Percentiles rank a stretch among this genome's conserved stretches.
These are phyloP conservation scores for Pseudogymnoascus pannorum DNA, from an alignment of 2,329 filamentous ascomycete genomes.

Conservation along the genomic window DNA sequence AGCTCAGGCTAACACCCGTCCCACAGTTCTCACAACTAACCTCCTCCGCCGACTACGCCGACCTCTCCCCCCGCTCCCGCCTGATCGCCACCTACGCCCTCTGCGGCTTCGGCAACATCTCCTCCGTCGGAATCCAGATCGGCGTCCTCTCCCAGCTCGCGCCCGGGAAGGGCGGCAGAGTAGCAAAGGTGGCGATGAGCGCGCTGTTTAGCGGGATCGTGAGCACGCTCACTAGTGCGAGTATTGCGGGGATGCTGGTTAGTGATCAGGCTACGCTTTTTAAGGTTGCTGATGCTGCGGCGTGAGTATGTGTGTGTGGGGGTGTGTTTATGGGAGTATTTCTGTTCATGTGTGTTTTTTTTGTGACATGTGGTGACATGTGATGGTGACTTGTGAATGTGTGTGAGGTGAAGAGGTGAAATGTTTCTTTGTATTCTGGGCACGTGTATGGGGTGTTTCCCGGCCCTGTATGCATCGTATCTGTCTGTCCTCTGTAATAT, in stretches of 20 bases:
- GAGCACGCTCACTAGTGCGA: slow-evolving; percentile 70
- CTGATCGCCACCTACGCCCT: slow-evolving; percentile 83
- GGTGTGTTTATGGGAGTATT: background rate
- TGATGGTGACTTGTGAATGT: background rate
- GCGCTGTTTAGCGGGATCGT: slow-evolving; percentile 72
- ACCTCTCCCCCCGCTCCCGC: slow-evolving; percentile 60
- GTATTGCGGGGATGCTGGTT: slow-evolving; percentile 69
- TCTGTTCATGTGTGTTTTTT: too few species aligned
- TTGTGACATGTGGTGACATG: too few species aligned
- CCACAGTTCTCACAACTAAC: slow-evolving; percentile 39
- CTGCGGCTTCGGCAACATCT: slow-evolving; percentile 80
- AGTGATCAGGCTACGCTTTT: slow-evolving; percentile 36
- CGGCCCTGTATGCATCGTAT: background rate
- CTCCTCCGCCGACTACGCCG: slow-evolving; percentile 41
- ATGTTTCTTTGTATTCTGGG: background rate
- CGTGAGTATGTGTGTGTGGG: background rate
- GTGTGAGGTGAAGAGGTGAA: background rate
- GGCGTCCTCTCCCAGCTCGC: slow-evolving; percentile 79
- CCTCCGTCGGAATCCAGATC: slow-evolving; percentile 82
- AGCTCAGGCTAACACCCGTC: background rate
- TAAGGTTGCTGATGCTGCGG: background rate
- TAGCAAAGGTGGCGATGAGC: slow-evolving; percentile 67
- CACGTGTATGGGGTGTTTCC: background rate
- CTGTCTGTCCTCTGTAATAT: background rate
- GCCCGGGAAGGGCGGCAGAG: slow-evolving; percentile 64